phyloP scores from a whole-genome alignment of 176 grass and related monocot species.

The Triticum urartu region DNA sequence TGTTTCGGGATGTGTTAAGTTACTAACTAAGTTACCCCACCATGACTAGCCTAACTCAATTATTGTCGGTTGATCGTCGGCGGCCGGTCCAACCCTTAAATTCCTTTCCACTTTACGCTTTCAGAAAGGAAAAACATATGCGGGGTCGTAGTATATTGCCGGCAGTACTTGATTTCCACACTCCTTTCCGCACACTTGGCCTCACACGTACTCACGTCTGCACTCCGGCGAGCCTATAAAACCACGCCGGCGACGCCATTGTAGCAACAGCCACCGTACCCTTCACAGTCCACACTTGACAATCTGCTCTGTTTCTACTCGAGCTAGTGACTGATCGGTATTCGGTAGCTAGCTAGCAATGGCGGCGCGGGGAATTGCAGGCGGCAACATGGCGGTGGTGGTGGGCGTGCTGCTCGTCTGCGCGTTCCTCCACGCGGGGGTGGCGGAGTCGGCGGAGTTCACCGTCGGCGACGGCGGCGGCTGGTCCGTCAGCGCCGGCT shows the following conservation, averaged over 20 bases:
- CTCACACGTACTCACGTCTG: neutral
- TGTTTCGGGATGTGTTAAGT: too few relatives aligned
- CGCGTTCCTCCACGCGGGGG: constrained; percentile 20
- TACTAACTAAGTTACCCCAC: too few relatives aligned
- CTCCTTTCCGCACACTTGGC: neutral
- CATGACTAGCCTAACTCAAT: too few relatives aligned
- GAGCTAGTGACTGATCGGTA: neutral
- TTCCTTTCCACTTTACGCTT: too few relatives aligned
- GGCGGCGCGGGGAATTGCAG: constrained; percentile 39
- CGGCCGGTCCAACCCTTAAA: too few relatives aligned
- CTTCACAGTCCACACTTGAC: neutral
- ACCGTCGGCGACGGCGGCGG: constrained; percentile 54
- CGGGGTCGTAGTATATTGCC: too few relatives aligned
- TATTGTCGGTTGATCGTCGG: too few relatives aligned
- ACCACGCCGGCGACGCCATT: neutral
- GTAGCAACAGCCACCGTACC: neutral
- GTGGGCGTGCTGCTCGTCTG: constrained; percentile 35
- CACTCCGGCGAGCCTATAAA: constrained; percentile 30
- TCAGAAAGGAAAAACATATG: too few relatives aligned
- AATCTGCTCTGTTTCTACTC: neutral
- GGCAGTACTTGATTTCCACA: neutral
- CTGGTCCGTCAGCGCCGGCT: constrained; percentile 41
- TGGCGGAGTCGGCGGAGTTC: constrained; percentile 46
- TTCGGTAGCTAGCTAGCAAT: neutral
- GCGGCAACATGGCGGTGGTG: neutral